These are phyloP conservation scores for Halophytophthora batemanensis DNA, from an alignment of 352 stramenopile genomes.

Conservation along the genomic window DNA sequence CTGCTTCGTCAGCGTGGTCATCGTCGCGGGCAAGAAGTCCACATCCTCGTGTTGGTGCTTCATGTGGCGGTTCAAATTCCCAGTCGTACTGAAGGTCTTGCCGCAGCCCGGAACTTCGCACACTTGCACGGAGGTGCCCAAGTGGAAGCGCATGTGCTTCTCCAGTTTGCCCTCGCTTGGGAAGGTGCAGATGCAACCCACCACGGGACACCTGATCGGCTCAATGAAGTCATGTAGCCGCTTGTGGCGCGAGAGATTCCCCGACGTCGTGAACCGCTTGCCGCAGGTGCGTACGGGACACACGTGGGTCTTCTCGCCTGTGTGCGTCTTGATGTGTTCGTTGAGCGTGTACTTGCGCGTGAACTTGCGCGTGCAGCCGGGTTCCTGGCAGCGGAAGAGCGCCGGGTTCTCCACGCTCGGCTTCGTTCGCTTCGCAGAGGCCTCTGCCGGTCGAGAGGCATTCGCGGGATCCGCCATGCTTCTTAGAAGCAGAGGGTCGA, in stretches of 20 bases:
- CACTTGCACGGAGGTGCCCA: constrained; percentile 31
- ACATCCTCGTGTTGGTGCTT: constrained; percentile 30
- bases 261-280: constrained; percentile 51
- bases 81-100: constrained; percentile 44
- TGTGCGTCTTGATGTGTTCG: constrained; percentile 29
- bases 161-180: constrained; percentile 30
- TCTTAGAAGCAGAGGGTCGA: too few species aligned
- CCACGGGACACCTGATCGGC: constrained; percentile 23
- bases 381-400: constrained; percentile 25
- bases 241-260: constrained; percentile 49
- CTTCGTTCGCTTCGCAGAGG: not conserved
- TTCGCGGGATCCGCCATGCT: not conserved
- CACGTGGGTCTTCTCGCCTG: constrained; percentile 31
- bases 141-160: constrained; percentile 46
- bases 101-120: constrained; percentile 31
- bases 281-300: constrained; percentile 35
- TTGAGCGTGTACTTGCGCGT: constrained; percentile 27
- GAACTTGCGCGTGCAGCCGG: constrained; percentile 18
- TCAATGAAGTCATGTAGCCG: constrained; percentile 36
- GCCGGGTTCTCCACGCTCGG: constrained; percentile 15
- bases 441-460: not conserved
- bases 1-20: constrained; percentile 5
- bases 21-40: constrained; percentile 15
- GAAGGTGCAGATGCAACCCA: constrained; percentile 30
- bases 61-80: constrained; percentile 40